Percentiles rank a stretch among this genome's conserved stretches.
Conservation (phyloP, 805 yeast genomes). For the Starmerella apis region DNA sequence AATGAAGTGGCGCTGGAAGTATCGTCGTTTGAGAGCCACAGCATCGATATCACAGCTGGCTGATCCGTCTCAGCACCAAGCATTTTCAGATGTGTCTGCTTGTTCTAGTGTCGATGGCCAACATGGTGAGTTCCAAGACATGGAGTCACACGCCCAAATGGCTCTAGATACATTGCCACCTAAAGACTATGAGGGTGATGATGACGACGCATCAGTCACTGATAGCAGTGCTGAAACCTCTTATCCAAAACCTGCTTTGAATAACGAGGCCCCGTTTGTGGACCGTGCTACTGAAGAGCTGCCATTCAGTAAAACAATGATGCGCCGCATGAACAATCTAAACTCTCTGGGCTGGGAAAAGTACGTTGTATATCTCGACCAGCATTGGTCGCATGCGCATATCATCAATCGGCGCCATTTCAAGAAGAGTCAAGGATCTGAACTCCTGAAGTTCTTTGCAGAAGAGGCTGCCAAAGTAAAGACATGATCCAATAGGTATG, state of each 20-base stretch:
- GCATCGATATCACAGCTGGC: background rate
- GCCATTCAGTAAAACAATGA: slow-evolving; percentile 3
- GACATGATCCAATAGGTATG: too few relatives aligned
- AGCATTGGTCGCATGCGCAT: slow-evolving; percentile 74
- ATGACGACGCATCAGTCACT: background rate
- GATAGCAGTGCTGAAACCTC: background rate
- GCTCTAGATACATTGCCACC: background rate
- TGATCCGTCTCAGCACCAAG: background rate
- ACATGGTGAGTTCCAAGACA: too few relatives aligned
- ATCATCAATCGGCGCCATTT: slow-evolving; percentile 54
- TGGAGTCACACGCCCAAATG: background rate
- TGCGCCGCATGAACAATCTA: slow-evolving; percentile 41
- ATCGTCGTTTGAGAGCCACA: background rate
- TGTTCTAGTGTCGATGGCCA: background rate
- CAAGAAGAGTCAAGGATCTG: slow-evolving; percentile 26
- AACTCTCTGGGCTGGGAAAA: slow-evolving; percentile 65
- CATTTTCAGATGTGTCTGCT: background rate
- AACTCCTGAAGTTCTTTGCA: slow-evolving; percentile 24
- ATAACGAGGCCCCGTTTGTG: slow-evolving; percentile 4
- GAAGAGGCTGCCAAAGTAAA: background rate
- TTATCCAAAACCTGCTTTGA: background rate
- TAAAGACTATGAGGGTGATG: background rate
- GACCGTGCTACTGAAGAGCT: slow-evolving; percentile 6
- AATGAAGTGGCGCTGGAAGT: background rate
- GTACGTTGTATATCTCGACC: slow-evolving; percentile 57